Conservation (phyloP, 345 rosid species). For the Linum tenue region DNA sequence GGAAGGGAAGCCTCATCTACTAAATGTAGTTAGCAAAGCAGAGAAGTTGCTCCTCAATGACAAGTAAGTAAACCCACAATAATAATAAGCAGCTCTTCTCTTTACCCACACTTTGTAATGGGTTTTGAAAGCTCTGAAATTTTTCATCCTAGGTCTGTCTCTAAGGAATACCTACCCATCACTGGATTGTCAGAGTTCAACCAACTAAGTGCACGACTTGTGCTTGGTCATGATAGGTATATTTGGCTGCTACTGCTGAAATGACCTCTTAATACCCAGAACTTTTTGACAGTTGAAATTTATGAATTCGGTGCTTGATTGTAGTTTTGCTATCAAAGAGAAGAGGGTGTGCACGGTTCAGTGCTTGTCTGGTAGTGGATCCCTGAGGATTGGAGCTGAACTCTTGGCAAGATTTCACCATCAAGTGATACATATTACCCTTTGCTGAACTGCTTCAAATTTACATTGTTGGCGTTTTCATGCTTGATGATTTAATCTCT, state of each 20-base stretch:
- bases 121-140: not conserved
- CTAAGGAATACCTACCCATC: conserved; percentile 83
- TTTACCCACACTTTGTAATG: not conserved
- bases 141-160: conserved; percentile 33
- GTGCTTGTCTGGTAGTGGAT: conserved; percentile 96
- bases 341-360: conserved; percentile 78
- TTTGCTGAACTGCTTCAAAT: not conserved
- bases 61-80: conserved; percentile 42
- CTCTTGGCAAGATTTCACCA: conserved; percentile 71
- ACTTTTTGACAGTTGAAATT: too few relatives aligned
- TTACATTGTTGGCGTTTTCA: not conserved
- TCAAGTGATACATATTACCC: conserved; percentile 28
- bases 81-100: not conserved
- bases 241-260: too few relatives aligned
- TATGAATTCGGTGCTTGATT: too few relatives aligned
- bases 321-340: conserved; percentile 18
- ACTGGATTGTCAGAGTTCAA: conserved; percentile 76
- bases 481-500: not conserved
- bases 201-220: conserved; percentile 76
- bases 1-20: conserved; percentile 79
- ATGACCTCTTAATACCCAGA: too few relatives aligned
- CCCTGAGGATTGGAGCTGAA: conserved; percentile 90
- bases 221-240: conserved; percentile 61
- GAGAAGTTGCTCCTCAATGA: conserved; percentile 67
- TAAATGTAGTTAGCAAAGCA: conserved; percentile 68